Percentiles rank a stretch among this genome's conserved stretches.
These are phyloP conservation scores for Colletotrichum graminicola DNA, from an alignment of 2,329 filamentous ascomycete genomes.

Conservation along the genomic window DNA sequence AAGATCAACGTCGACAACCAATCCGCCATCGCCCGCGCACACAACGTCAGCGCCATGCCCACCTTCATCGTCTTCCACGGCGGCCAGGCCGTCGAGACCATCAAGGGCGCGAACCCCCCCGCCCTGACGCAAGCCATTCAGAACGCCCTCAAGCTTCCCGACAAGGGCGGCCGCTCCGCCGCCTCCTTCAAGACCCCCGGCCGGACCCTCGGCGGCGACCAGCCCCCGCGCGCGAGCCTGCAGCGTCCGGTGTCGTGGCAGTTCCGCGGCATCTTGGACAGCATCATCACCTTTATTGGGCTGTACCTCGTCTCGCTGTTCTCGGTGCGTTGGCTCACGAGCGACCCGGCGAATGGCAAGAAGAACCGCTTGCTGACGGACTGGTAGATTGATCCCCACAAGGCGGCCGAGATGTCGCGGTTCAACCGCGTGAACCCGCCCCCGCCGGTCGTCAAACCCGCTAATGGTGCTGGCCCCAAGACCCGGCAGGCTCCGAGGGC, in stretches of 20 bases:
- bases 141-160: slow-evolving; percentile 70
- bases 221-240: slow-evolving; percentile 41
- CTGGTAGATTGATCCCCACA: slow-evolving; percentile 70
- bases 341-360: neutral
- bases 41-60: slow-evolving; percentile 88
- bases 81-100: slow-evolving; percentile 78
- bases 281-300: slow-evolving; percentile 67
- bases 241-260: slow-evolving; percentile 47
- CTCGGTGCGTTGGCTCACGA: slow-evolving; percentile 59
- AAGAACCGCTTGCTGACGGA: slow-evolving; percentile 30
- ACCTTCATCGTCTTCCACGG: slow-evolving; percentile 93
- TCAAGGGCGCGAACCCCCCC: slow-evolving; percentile 84
- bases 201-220: slow-evolving; percentile 66
- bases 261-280: slow-evolving; percentile 61
- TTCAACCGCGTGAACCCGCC: slow-evolving; percentile 67
- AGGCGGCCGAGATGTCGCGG: slow-evolving; percentile 68
- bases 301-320: slow-evolving; percentile 73
- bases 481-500: slow-evolving; percentile 46
- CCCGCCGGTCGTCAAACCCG: slow-evolving; percentile 43
- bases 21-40: slow-evolving; percentile 79
- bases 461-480: slow-evolving; percentile 39
- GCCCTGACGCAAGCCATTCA: slow-evolving; percentile 82
- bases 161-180: slow-evolving; percentile 55
- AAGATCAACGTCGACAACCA: slow-evolving; percentile 94
- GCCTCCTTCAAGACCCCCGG: slow-evolving; percentile 67